Percentiles rank a stretch among this genome's conserved stretches.
Evolutionary conservation across 352 stramenopile species (phyloP).

Genomic region (Globisporangium viniferum): DNA sequence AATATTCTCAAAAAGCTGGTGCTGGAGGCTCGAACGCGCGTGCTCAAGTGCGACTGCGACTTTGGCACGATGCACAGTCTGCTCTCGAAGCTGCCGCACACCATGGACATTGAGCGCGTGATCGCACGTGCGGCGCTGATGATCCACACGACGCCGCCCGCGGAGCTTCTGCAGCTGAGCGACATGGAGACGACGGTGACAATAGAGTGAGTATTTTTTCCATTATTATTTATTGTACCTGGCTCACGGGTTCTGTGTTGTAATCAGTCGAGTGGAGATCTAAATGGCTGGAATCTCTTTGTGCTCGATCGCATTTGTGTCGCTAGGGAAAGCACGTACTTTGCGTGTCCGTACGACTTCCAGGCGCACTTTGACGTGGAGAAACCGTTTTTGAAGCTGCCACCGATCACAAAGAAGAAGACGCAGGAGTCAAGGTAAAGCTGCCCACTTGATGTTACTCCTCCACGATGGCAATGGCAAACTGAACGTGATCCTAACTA

Average conservation of each 20-base stretch:
- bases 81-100: constrained; percentile 68
- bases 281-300: not conserved
- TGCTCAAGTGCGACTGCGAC: constrained; percentile 71
- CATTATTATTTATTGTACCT: too few relatives aligned
- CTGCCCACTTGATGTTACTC: constrained; percentile 38
- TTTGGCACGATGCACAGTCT: constrained; percentile 77
- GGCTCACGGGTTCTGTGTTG: too few relatives aligned
- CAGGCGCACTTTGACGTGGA: constrained; percentile 13
- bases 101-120: constrained; percentile 68
- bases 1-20: constrained; percentile 31
- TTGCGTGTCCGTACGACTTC: constrained; percentile 12
- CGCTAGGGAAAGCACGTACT: constrained; percentile 96
- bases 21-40: constrained; percentile 43
- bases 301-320: constrained; percentile 31
- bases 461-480: not conserved
- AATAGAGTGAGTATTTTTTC: constrained; percentile 22
- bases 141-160: constrained; percentile 54
- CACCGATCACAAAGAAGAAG: not conserved
- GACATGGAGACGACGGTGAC: constrained; percentile 12
- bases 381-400: constrained; percentile 5
- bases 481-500: not conserved
- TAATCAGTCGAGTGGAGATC: constrained; percentile 28
- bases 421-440: constrained; percentile 5
- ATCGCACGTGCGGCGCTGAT: constrained; percentile 49
- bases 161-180: constrained; percentile 28